These are phyloP conservation scores for Ilex aquifolium DNA, from an alignment of 257 asterid genomes.

Conservation along the genomic window DNA sequence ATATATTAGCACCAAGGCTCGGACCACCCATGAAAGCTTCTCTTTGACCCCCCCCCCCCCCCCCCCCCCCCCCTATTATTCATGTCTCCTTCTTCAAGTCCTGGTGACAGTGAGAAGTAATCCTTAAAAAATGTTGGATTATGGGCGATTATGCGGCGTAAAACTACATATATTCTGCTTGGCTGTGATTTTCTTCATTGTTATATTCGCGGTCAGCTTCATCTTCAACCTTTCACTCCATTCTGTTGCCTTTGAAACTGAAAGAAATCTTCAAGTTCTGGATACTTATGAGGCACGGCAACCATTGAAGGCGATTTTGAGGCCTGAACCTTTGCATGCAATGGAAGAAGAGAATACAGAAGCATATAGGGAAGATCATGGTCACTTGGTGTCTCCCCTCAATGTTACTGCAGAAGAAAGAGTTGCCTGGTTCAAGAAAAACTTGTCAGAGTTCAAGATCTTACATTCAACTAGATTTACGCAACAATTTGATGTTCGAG, in stretches of 20 bases:
- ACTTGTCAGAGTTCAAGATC: not conserved
- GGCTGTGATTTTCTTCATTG: not conserved
- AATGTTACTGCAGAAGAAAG: not conserved
- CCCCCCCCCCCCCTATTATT: no score
- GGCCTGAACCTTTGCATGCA: not conserved
- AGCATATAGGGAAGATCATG: not conserved
- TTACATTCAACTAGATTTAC: not conserved
- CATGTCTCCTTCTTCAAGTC: no score
- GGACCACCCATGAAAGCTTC: no score
- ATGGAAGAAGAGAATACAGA: not conserved
- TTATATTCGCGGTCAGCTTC: not conserved
- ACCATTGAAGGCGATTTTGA: not conserved
- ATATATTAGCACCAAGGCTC: no score
- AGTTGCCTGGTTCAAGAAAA: not conserved
- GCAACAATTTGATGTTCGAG: not conserved
- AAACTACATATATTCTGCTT: no score
- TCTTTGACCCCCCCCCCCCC: no score
- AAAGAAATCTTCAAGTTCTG: not conserved
- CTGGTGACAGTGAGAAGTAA: no score
- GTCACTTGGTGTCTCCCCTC: not conserved
- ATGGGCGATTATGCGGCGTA: no score
- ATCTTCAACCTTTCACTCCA: not conserved
- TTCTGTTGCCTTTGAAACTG: not conserved
- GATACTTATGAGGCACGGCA: not conserved
- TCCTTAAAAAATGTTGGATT: no score